Base-by-base conservation (phyloP, 192 early-diverging fungal species). In the Coemansia sp. region DNA sequence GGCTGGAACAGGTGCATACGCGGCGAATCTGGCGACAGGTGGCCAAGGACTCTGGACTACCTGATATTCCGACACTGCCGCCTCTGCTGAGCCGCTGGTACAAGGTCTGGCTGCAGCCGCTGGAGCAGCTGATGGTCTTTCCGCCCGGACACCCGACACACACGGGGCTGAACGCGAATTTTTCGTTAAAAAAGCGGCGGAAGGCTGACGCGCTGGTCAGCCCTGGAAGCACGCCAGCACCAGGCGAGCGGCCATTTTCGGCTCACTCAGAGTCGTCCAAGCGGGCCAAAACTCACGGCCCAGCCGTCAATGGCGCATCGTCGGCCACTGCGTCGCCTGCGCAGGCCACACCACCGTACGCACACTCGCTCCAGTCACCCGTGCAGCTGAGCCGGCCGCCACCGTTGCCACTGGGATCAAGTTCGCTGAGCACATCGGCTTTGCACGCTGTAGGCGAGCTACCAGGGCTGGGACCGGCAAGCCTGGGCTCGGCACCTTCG, bases 71-170 rank as follows among this genome's bases (percentile, higher is more conserved):
- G 34, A 70, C 74, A 21, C 55, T 70, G 38, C 74, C 74, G 21
- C 74, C 74, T 10, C 43, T 77, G 40, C 74, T 77, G 30, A 70
- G 74, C 28, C 67, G 74, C 35, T 77, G 74, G 74, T 77, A 77
- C 45, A 77, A 77, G 47, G 62, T 61, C 10, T 77, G 74, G 74
- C 34, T 77, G 40, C 74, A 66, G 55, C 67, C 74, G 10, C 62
- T 77, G 5, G 74, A 77, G 49, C 74, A 77, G 63, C 55, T 66
- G 26, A 54, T 53, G 19, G 74, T 77, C 14, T 77, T 47, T 47
- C 74, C 74, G 35, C 74, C 74, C 0, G 74, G 74, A 4, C 74
- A 77, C 11, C 58, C 66, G 9, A 70, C 55, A 26, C 74, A 77
- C 43, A 69, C 67, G n/a, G 74, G 74, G 6, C 23, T 77, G 20